Conservation (phyloP, 2,329 filamentous ascomycete genomes). For the Arthrinium puccinioides region DNA sequence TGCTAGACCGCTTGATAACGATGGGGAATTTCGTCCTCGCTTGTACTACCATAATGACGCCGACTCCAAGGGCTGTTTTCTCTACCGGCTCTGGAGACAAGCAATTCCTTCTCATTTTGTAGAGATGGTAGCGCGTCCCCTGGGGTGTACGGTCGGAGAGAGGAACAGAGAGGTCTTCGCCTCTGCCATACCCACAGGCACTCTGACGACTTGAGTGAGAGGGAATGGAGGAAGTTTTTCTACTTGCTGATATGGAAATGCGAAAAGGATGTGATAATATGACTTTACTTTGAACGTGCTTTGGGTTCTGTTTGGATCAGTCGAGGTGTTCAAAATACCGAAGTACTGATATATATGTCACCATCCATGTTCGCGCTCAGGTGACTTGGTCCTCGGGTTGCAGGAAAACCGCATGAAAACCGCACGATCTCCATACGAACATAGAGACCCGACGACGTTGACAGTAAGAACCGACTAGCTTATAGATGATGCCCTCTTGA, state of each 20-base stretch:
- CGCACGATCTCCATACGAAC: too few species aligned
- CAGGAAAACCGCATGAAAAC: too few species aligned
- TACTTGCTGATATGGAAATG: conserved; percentile 3
- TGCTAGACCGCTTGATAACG: conserved; percentile 3
- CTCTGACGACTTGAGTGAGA: conserved; percentile 1
- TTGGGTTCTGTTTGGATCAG: background rate
- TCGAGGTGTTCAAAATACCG: too few species aligned
- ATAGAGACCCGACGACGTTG: too few species aligned
- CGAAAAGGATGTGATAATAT: background rate
- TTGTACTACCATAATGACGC: conserved; percentile 1
- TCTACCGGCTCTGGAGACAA: background rate
- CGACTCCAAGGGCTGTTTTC: background rate
- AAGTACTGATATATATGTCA: too few species aligned
- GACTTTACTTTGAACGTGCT: background rate
- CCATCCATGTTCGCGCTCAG: too few species aligned
- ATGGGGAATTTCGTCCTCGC: background rate
- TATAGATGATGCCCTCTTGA: too few species aligned
- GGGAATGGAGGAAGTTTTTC: background rate
- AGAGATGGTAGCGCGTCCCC: background rate
- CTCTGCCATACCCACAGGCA: too few species aligned
- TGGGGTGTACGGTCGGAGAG: background rate
- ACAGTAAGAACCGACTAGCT: too few species aligned
- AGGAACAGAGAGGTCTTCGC: background rate
- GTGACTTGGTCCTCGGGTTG: too few species aligned
- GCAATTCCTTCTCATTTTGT: background rate